Conservation (phyloP, 495 filamentous ascomycete species). For the Margaritispora aquatica region DNA sequence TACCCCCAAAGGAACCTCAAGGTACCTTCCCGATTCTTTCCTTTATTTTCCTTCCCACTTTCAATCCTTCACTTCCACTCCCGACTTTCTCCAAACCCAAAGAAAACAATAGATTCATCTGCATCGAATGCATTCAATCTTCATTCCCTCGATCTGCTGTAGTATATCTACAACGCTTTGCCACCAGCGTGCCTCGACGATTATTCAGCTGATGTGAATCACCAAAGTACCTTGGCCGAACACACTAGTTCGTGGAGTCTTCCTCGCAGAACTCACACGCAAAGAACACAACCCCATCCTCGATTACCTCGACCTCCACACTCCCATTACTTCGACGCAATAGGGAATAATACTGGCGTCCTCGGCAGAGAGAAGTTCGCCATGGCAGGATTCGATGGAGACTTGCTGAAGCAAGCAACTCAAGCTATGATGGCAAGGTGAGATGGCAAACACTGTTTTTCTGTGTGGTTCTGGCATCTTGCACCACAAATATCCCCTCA, state of each 20-base stretch:
- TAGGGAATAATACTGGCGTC: slow-evolving; percentile 6
- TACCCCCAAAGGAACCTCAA: neutral
- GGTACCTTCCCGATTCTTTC: neutral
- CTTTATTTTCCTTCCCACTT: neutral
- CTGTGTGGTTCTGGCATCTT: neutral
- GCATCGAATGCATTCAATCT: neutral
- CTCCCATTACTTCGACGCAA: neutral
- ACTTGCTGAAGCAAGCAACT: slow-evolving; percentile 48
- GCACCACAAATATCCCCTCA: neutral
- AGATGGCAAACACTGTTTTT: slow-evolving; percentile 10
- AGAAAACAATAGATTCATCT: neutral
- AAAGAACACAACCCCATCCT: no score
- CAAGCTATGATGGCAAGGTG: slow-evolving; percentile 56
- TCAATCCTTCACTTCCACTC: neutral
- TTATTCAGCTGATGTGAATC: neutral
- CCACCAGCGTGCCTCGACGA: neutral
- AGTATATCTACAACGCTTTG: neutral
- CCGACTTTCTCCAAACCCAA: neutral
- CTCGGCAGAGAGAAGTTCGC: slow-evolving; percentile 9
- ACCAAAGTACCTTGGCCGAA: neutral
- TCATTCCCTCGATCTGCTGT: neutral
- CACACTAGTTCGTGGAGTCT: neutral
- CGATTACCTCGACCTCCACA: neutral
- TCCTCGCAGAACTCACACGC: slow-evolving; percentile 1
- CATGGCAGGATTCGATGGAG: slow-evolving; percentile 26